Evolutionary conservation across 225 moss, liverwort and hornwort species (phyloP).

Genomic region (Polytrichum formosum): DNA sequence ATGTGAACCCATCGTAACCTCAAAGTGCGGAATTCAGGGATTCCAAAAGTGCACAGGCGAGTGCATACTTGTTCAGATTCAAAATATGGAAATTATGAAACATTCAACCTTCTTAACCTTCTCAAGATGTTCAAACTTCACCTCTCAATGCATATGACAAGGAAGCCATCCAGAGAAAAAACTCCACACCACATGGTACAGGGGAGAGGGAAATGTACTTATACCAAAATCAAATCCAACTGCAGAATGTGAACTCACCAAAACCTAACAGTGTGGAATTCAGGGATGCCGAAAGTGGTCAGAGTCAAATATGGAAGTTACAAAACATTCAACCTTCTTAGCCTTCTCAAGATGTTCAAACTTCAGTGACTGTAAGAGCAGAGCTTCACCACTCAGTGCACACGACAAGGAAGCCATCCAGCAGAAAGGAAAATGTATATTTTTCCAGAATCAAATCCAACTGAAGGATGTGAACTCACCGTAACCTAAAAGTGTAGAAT

Average conservation of each 20-base stretch:
- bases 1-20: slow-evolving; percentile 53
- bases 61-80: no score
- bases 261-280: slow-evolving; percentile 87
- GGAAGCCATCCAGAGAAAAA: no score
- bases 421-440: not conserved
- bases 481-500: slow-evolving; percentile 85
- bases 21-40: slow-evolving; percentile 78
- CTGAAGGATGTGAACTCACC: slow-evolving; percentile 20
- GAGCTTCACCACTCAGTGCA: no score
- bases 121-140: no score
- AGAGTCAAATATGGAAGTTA: slow-evolving; percentile 4
- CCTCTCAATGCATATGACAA: no score
- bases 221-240: not conserved
- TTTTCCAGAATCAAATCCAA: not conserved
- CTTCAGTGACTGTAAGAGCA: no score
- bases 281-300: slow-evolving; percentile 73
- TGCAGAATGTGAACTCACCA: slow-evolving; percentile 18
- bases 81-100: no score
- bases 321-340: no score
- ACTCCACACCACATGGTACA: no score
- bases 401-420: no score
- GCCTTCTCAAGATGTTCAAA: no score
- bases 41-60: slow-evolving; percentile 61
- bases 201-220: not conserved
- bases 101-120: no score